Evolutionary conservation across 164 flowering plant genomes (phyloP), one percentile per base, ranked within the genome.

Genomic region (Liriodendron chinense): DNA sequence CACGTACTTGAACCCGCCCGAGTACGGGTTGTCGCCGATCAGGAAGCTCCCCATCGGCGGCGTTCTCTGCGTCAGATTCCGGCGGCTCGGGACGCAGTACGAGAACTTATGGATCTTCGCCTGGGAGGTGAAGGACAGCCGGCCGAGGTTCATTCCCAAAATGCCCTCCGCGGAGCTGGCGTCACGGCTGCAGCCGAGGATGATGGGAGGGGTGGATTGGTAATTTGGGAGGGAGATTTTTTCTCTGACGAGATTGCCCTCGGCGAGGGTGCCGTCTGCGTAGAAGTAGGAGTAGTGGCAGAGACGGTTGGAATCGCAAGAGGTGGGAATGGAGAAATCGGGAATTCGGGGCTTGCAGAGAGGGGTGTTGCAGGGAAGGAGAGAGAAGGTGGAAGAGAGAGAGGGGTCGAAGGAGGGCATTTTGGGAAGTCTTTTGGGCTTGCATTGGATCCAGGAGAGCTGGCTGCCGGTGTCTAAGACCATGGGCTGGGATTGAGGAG

Each of bases 201-300:
- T 84, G 75, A 90, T 20, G 24, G 92, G 91, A 77, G 88, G 90
- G 81, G 94, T 83, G 64, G 66, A 74, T 34, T 76, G 83, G 82
- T 88, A 75, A 71, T 25, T 48, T 0, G 91, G 83, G 6, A 87
- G 80, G 0, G 87, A 69, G 64, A 91, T 69, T 62, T 83, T 89
- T 50, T 92, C 97, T 16, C 85, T 77, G 86, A 89, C 92, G 68
- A 92, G 88, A 82, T 87, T 89, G 73, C 97, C 97, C 89, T 90
- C 93, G 16, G 94, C 93, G 1, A 81, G 69, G 9, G 94, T 91
- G 1, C 93, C 94, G 76, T 92, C 97, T 9, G 94, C 97, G 72
- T 92, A 92, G 89, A 89, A 91, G 83, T 88, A 89, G 7, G 93
- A 89, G 83, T 91, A 92, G 78, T 87, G 94, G 82, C 97, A 92